These are phyloP conservation scores for Cyclostephanos invisitatus DNA, from an alignment of 108 stramenopile genomes.

Conservation along the genomic window DNA sequence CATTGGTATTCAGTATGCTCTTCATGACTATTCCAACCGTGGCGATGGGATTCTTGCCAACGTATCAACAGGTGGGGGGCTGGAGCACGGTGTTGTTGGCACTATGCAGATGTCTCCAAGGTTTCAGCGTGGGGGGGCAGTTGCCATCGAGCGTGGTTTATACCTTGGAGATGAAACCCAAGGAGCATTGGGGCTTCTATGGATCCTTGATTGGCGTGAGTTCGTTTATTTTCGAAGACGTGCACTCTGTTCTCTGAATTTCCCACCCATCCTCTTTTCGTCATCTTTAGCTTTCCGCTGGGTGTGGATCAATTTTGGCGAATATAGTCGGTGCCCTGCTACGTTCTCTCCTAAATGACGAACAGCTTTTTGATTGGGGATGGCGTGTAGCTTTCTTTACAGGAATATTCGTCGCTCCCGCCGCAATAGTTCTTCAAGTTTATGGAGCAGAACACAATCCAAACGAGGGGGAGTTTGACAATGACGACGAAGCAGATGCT, in stretches of 20 bases:
- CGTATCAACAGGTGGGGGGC: slow-evolving; percentile 52
- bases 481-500: neutral
- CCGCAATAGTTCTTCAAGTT: slow-evolving; percentile 50
- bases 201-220: slow-evolving; percentile 11
- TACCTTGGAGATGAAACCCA: slow-evolving; percentile 56
- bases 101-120: slow-evolving; percentile 58
- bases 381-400: slow-evolving; percentile 80
- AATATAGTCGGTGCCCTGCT: slow-evolving; percentile 61
- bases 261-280: neutral
- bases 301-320: slow-evolving; percentile 58
- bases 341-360: slow-evolving; percentile 57
- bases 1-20: slow-evolving; percentile 51
- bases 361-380: slow-evolving; percentile 70
- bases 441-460: slow-evolving; percentile 58
- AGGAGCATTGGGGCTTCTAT: slow-evolving; percentile 55
- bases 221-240: neutral
- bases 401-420: slow-evolving; percentile 60
- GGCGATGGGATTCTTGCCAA: slow-evolving; percentile 68
- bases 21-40: slow-evolving; percentile 66
- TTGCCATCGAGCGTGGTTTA: slow-evolving; percentile 62
- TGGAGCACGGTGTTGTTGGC: slow-evolving; percentile 49
- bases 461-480: slow-evolving; percentile 44
- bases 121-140: slow-evolving; percentile 64
- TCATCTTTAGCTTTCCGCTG: slow-evolving; percentile 34
- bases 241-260: neutral